These are phyloP conservation scores for Solanum tarapatanum DNA, from an alignment of 257 asterid species.

Conservation along the genomic window DNA sequence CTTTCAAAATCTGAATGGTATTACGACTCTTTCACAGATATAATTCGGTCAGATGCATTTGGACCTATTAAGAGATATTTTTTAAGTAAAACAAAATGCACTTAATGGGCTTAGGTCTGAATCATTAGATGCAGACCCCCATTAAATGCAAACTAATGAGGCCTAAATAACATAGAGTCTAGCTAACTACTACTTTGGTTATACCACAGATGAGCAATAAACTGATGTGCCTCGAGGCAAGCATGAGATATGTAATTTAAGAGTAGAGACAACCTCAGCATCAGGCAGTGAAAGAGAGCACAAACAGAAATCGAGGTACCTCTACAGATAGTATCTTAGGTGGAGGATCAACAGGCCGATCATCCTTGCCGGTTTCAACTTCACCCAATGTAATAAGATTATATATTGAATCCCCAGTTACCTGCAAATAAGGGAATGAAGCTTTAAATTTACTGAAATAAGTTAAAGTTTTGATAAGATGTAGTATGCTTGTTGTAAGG, in stretches of 20 bases:
- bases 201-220: not conserved
- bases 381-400: slow-evolving; percentile 74
- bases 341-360: slow-evolving; percentile 75
- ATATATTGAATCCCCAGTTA: slow-evolving; percentile 85
- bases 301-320: slow-evolving; percentile 33
- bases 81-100: not conserved
- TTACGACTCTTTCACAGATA: not conserved
- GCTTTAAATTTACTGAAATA: slow-evolving; percentile 6
- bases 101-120: not conserved
- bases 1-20: not conserved
- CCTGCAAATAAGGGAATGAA: slow-evolving; percentile 29
- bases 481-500: not conserved
- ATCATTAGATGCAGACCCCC: not conserved
- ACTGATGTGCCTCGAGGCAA: not conserved
- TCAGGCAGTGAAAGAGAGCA: not conserved
- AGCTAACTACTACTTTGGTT: not conserved
- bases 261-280: not conserved
- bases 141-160: not conserved
- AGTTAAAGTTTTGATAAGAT: not conserved
- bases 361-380: slow-evolving; percentile 72
- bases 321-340: slow-evolving; percentile 84
- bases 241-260: not conserved
- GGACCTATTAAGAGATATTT: not conserved
- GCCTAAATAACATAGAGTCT: not conserved
- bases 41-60: not conserved